Evolutionary conservation across 139 green algal species (phyloP), one percentile per base, ranked within the genome.

Genomic region (Chlamydomonas eustigma): DNA sequence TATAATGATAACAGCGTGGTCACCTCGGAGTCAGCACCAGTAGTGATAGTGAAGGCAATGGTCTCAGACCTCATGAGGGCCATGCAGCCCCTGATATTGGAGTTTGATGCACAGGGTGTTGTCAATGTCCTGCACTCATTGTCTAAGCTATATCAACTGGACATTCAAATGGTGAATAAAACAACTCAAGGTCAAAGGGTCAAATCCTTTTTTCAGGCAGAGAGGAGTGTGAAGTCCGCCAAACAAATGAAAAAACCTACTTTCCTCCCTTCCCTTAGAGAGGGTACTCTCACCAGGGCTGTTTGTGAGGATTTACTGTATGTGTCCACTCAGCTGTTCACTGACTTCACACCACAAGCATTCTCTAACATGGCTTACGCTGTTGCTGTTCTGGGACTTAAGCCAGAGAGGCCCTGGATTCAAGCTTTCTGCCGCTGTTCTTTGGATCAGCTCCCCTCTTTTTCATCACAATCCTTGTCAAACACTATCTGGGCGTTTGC

Each of bases 311-410:
- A 70, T 35, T 35, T 70, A 28, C 58, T 83, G 72, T 74, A 83
- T 1, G 78, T 83, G 64, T 75, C 37, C 50, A 83, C 65, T 36
- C 78, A 83, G 39, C 32, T 65, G 71, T 37, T 79, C 71, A 69
- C 50, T 1, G 71, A 58, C 4, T 76, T 76, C 25, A 83, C 34
- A 12, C 72, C 78, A 24, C 58, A 70, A 28, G 58, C 28, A 12
- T 58, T 58, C 44, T 58, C 44, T 18, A 58, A 58, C 18, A 28
- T 58, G 44, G 12, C 18, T 18, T 58, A 58, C 44, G 44, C 44
- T 28, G 18, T 58, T 12, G 44, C 44, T 18, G 18, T 18, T 58
- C 44, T 58, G 12, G 44, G 44, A 18, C 44, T 58, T 12, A 12
- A 18, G 44, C 44, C 44, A 58, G 12, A 58, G 44, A 58, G 44